These are phyloP conservation scores for Xylariaceae sp. DNA, from an alignment of 2,329 filamentous ascomycete genomes.

Conservation along the genomic window DNA sequence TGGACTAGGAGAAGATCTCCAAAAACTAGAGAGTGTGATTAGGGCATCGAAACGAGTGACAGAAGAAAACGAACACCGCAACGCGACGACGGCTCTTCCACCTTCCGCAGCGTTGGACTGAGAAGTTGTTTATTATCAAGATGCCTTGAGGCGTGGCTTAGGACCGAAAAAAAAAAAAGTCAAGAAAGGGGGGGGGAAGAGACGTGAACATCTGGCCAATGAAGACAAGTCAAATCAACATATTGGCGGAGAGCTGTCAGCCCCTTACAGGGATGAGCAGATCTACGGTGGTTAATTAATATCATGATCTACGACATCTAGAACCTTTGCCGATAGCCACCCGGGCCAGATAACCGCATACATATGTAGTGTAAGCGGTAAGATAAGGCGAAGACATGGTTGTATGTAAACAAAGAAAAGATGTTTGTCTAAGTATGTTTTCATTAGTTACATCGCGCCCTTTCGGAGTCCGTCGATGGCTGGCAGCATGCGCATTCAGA, in stretches of 20 bases:
- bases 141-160: background rate
- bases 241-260: background rate
- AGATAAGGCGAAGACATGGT: too few species aligned
- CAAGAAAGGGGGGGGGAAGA: background rate
- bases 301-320: too few species aligned
- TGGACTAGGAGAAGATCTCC: slow-evolving; percentile 19
- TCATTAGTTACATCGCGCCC: too few species aligned
- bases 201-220: background rate
- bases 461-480: too few species aligned
- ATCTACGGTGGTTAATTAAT: too few species aligned
- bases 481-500: too few species aligned
- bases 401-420: too few species aligned
- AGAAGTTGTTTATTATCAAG: background rate
- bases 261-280: too few species aligned
- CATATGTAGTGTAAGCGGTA: too few species aligned
- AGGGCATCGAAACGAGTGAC: background rate
- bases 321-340: too few species aligned
- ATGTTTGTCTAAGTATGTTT: too few species aligned
- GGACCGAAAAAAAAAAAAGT: background rate
- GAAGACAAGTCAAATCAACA: background rate
- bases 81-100: slow-evolving; percentile 6
- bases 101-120: background rate
- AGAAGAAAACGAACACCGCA: slow-evolving; percentile 16
- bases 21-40: slow-evolving; percentile 6
- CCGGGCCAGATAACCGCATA: too few species aligned